These are phyloP conservation scores for Fusarium musae DNA, from an alignment of 2,329 filamentous ascomycete genomes.

Conservation along the genomic window DNA sequence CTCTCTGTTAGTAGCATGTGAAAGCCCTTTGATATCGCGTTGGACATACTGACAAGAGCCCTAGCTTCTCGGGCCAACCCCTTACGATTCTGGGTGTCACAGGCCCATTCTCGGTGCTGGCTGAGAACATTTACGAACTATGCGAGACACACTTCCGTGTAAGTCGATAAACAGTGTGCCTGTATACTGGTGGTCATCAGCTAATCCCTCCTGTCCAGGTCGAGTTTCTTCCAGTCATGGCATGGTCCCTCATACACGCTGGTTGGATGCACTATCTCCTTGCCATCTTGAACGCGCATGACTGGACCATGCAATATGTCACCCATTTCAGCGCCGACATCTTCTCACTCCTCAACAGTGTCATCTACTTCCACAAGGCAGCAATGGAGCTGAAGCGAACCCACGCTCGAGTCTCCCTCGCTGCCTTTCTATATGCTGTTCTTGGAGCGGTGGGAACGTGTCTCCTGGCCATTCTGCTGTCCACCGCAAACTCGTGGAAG, in stretches of 20 bases:
- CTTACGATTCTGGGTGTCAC: slow-evolving; percentile 74
- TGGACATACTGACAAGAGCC: background rate
- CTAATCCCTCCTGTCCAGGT: slow-evolving; percentile 48
- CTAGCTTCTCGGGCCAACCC: slow-evolving; percentile 67
- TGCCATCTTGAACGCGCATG: slow-evolving; percentile 74
- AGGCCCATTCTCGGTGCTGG: slow-evolving; percentile 73
- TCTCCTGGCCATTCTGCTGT: slow-evolving; percentile 69
- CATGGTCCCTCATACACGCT: slow-evolving; percentile 73
- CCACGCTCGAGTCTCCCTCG: slow-evolving; percentile 65
- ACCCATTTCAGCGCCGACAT: slow-evolving; percentile 75
- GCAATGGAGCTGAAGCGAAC: slow-evolving; percentile 71
- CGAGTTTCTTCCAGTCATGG: slow-evolving; percentile 73
- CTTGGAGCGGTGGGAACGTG: slow-evolving; percentile 73
- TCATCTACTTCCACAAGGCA: slow-evolving; percentile 76
- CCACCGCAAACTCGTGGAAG: slow-evolving; percentile 70
- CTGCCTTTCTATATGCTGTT: slow-evolving; percentile 72
- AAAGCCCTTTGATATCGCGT: background rate
- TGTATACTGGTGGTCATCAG: background rate
- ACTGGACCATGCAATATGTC: slow-evolving; percentile 77
- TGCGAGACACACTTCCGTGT: slow-evolving; percentile 66
- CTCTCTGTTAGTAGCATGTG: slow-evolving; percentile 58
- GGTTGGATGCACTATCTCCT: slow-evolving; percentile 73
- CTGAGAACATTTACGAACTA: slow-evolving; percentile 71
- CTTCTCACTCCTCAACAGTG: slow-evolving; percentile 73
- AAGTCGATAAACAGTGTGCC: slow-evolving; percentile 22